Percentiles rank a stretch among this genome's conserved stretches.
Evolutionary conservation across 2,329 filamentous ascomycete genomes (phyloP).

Genomic region (Onygenales sp.): DNA sequence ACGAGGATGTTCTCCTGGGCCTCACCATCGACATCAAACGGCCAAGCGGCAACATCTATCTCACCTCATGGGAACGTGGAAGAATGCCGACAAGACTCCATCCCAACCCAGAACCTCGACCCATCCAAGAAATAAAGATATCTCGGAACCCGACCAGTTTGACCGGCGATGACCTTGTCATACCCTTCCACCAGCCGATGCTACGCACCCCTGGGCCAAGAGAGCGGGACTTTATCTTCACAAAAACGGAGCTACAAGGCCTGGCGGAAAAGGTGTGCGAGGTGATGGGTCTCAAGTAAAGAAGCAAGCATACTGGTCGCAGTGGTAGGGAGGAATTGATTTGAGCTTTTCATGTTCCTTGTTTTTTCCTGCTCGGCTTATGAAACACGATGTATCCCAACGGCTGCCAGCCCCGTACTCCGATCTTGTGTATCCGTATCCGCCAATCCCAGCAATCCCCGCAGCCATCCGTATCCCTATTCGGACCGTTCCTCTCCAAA

Average conservation of each 20-base stretch:
- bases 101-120: neutral
- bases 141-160: neutral
- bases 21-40: neutral
- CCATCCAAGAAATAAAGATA: neutral
- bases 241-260: neutral
- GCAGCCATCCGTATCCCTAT: too few relatives aligned
- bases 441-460: too few relatives aligned
- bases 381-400: too few relatives aligned
- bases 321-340: too few relatives aligned
- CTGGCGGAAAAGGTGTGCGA: neutral
- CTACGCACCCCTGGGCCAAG: neutral
- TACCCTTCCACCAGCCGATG: neutral
- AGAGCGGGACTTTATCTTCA: neutral
- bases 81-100: neutral
- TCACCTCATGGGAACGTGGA: neutral
- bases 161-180: neutral
- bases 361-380: too few relatives aligned
- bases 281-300: too few relatives aligned
- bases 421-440: too few relatives aligned
- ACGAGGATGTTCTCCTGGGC: neutral
- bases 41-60: conserved; percentile 1
- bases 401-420: too few relatives aligned
- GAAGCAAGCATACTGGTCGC: too few relatives aligned
- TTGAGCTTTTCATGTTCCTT: too few relatives aligned
- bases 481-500: too few relatives aligned